Percentiles rank a stretch among this genome's conserved stretches.
These are phyloP conservation scores for Dactylellina drechsleri DNA, from an alignment of 2,329 filamentous ascomycete species.

Conservation along the genomic window DNA sequence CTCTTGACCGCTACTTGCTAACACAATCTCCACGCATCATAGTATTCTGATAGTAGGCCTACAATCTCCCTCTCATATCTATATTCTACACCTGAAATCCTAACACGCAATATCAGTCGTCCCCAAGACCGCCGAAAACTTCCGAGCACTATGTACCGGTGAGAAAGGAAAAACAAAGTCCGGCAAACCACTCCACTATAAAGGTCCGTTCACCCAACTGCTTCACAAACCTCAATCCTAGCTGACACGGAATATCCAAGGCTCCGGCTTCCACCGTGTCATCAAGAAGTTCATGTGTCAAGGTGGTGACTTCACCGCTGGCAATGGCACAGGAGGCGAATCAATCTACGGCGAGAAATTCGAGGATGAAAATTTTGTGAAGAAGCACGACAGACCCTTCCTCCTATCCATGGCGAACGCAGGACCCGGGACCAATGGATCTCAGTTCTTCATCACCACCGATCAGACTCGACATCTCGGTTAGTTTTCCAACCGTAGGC, in stretches of 20 bases:
- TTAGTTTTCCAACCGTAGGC: not conserved
- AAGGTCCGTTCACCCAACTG: conserved; percentile 65
- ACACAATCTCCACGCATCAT: conserved; percentile 31
- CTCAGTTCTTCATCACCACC: conserved; percentile 98
- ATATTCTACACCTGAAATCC: conserved; percentile 39
- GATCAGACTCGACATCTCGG: conserved; percentile 61
- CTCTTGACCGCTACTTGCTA: not conserved
- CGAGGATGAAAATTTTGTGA: conserved; percentile 87
- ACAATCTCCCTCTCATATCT: conserved; percentile 22
- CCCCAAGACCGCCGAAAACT: conserved; percentile 96
- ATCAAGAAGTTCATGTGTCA: conserved; percentile 99
- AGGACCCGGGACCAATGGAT: conserved; percentile 92
- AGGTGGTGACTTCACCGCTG: conserved; percentile 77
- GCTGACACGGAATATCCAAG: conserved; percentile 61
- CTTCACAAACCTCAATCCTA: not conserved
- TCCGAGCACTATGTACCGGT: conserved; percentile 91
- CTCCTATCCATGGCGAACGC: conserved; percentile 97
- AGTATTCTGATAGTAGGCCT: conserved; percentile 66
- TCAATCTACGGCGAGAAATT: conserved; percentile 92
- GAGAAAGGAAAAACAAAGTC: conserved; percentile 86
- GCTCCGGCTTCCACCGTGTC: conserved; percentile 94
- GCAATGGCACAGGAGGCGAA: conserved; percentile 88
- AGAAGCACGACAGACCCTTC: conserved; percentile 91
- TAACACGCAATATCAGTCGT: conserved; percentile 76
- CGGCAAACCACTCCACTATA: conserved; percentile 90